Evolutionary conservation across 495 filamentous ascomycete genomes (phyloP).

Genomic region (Penicillium roqueforti): DNA sequence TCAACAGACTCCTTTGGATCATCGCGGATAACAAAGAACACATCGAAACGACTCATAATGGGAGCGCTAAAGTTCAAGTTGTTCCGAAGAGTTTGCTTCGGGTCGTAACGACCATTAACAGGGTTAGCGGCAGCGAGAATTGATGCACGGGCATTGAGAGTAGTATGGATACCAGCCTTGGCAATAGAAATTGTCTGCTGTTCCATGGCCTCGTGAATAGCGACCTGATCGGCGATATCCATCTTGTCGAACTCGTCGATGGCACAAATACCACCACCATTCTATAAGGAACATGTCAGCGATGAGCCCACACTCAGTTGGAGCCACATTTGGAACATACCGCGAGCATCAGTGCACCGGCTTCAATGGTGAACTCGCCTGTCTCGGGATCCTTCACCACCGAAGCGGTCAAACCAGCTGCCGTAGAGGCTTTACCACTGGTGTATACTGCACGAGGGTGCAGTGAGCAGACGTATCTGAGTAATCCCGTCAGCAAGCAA

Average conservation of each 20-base stretch:
- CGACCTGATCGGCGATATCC: constrained; percentile 96
- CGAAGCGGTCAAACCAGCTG: constrained; percentile 93
- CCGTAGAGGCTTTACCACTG: constrained; percentile 95
- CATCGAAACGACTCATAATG: constrained; percentile 98
- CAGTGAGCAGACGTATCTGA: constrained; percentile 84
- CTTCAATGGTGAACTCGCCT: constrained; percentile 98
- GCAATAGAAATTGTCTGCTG: constrained; percentile 99
- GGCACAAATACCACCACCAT: constrained; percentile 77
- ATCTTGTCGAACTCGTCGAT: constrained; percentile 99
- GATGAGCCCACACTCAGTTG: background rate
- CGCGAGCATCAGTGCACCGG: constrained; percentile 95
- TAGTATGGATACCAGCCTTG: constrained; percentile 97
- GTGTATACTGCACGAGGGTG: constrained; percentile 96
- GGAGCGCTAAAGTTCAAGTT: constrained; percentile 99
- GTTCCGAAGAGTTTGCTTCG: constrained; percentile 83
- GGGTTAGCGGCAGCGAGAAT: constrained; percentile 97
- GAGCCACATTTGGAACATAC: constrained; percentile 46
- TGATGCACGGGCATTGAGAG: constrained; percentile 88
- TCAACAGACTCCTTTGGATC: constrained; percentile 93
- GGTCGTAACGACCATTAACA: constrained; percentile 93
- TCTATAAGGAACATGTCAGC: constrained; percentile 21
- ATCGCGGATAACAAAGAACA: constrained; percentile 98
- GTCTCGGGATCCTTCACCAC: constrained; percentile 98
- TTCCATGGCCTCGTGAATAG: constrained; percentile 99
- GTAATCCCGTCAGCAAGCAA: constrained; percentile 4